Evolutionary conservation across 257 asterid genomes (phyloP), one percentile per base, ranked within the genome.

Genomic region (Anisodus acutangulus): DNA sequence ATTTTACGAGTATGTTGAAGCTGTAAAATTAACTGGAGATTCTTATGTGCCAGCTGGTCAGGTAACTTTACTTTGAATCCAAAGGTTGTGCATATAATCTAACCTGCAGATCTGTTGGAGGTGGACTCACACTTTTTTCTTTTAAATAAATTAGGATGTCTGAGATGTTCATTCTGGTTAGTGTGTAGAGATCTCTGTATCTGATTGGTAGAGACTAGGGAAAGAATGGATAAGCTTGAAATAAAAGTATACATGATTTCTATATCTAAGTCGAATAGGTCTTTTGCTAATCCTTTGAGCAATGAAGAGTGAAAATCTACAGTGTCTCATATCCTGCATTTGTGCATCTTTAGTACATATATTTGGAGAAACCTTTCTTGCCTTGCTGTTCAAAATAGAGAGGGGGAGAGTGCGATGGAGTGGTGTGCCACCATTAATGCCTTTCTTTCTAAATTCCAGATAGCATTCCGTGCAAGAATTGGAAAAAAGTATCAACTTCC

Each of bases 21-120:
- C 98, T 86, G 95, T 92, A 55, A 97, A 97, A 88, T 83, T 97
- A 83, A 92, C 98, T 11, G 99, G 99, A 85, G 98, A 95, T 87
- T 94, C 95, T 86, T 89, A 90, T 88, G 95, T 97, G 84, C 99
- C 99, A 80, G 99, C 98, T 85, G 99, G 99, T 88, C 95, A 95
- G 98, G 99, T 97, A 71, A 84, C 83, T 71, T 76, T 66, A 60
- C 35, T 31, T n/a, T 60, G 51, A 63, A 35, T 43, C 31, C 26
- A 71, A 49, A 43, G 81, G 69, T 43, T 59, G 79, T 51, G 49
- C 63, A 11, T 39, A 49, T n/a, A 15, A 37, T 55, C 58, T 69
- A 79, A 9, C 59, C 22, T 70, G 22, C 82, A 12, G 16, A 58
- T 49, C 63, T 74, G 16, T 26, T 63, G 39, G 70, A 5, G 58